Base-by-base conservation (phyloP, 352 stramenopile genomes). In the Pythium pyrilobum region DNA sequence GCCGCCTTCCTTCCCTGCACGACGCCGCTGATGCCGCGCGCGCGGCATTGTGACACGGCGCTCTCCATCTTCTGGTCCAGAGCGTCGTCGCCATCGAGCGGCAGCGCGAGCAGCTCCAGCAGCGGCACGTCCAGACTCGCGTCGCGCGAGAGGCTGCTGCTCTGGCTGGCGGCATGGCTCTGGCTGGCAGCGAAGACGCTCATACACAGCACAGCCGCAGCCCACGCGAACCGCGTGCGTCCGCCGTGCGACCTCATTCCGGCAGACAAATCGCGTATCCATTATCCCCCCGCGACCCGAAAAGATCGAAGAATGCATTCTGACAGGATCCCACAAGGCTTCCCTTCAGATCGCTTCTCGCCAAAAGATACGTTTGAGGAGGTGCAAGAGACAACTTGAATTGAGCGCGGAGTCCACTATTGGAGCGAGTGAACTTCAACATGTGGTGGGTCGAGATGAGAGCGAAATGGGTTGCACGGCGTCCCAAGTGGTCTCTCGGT, bases 81-180 rank as follows among this genome's bases (percentile, higher is more conserved):
- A 11, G 20, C 36, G 18, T 42, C 37, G 15, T 5, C 4, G 4
- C 13, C 27, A 4, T 58, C 34, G 12, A 63, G 9, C 0, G 47
- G 48, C 23, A 34, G 24, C 48, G 47, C 47, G 18, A 68, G 53
- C 28, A 68, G 53, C 38, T 59, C 44, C 15, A 11, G 20, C 6
- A 68, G 49, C 28, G 53, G 33, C 9, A 16, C 16, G 16, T 59
- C 43, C 10, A 68, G 32, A 28, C n/a, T 5, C 23, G 40, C 15
- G 21, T 67, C 46, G 1, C 43, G 27, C 6, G 10, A 1, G 20
- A 62, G 7, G 8, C 10, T 16, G 10, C 20, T 7, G 13, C 3
- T 16, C 4, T 46, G 4, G 21, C 24, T n/a, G 21, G 27, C n/a
- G 8, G 24, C 27, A 10, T 27, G n/a, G 20, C 15, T 20, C 21